phyloP scores from a whole-genome alignment of 805 yeast genomes.

The Metschnikowia baotianmanensis region DNA sequence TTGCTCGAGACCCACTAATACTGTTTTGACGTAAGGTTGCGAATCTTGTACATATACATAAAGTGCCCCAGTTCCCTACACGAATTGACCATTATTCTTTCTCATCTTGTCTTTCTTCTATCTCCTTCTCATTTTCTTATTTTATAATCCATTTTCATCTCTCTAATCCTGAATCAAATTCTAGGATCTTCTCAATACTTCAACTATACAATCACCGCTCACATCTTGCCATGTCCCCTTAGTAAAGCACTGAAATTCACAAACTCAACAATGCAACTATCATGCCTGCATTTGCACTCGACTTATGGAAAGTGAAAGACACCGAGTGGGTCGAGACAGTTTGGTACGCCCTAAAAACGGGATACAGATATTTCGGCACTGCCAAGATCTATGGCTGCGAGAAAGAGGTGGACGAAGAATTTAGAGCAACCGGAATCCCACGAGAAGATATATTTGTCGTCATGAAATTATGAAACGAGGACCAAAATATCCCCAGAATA shows the following conservation, averaged over 20 bases:
- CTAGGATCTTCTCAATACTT: no score
- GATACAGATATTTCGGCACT: constrained; percentile 77
- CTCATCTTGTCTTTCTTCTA: no score
- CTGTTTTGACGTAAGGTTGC: no score
- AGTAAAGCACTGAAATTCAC: constrained; percentile 18
- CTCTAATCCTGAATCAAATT: no score
- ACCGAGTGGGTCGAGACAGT: constrained; percentile 59
- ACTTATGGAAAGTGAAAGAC: constrained; percentile 65
- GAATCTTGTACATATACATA: no score
- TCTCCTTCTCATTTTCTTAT: no score
- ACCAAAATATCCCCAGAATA: constrained; percentile 12
- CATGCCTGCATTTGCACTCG: constrained; percentile 70
- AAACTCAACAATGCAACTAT: constrained; percentile 59
- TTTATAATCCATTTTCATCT: no score
- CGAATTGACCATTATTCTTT: no score
- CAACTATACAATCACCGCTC: no score
- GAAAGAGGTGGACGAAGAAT: constrained; percentile 63
- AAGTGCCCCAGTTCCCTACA: no score
- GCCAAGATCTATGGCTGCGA: constrained; percentile 73
- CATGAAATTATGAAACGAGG: constrained; percentile 19
- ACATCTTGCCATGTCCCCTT: constrained; percentile 16
- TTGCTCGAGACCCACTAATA: no score
- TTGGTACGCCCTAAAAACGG: constrained; percentile 56
- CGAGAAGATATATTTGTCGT: constrained; percentile 19
- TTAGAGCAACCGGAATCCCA: constrained; percentile 24